A percentile compares a stretch with the other conserved stretches of the same genome.
These are phyloP conservation scores for Daphne laureola DNA, from an alignment of 441 rosid species.

Conservation along the genomic window DNA sequence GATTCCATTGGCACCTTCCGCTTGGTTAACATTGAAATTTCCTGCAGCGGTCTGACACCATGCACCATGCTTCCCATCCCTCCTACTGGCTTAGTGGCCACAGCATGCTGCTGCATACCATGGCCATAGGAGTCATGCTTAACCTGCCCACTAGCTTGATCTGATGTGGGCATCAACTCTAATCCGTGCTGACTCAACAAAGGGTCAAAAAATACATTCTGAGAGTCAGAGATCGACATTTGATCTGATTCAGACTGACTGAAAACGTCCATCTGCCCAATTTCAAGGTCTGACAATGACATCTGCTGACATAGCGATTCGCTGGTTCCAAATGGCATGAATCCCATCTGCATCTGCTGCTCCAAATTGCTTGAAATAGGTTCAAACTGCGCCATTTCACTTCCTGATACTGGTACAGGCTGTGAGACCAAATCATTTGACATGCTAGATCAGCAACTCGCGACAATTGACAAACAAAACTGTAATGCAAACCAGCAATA, in stretches of 20 bases:
- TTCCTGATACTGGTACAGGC: conserved; percentile 26
- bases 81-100: conserved; percentile 24
- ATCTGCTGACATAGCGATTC: conserved; percentile 23
- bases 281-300: conserved; percentile 17
- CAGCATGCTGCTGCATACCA: conserved; percentile 22
- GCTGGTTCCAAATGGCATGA: conserved; percentile 14
- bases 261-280: conserved; percentile 12
- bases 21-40: conserved; percentile 34
- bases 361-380: conserved; percentile 25
- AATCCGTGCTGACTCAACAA: conserved; percentile 14
- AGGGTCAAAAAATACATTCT: conserved; percentile 17
- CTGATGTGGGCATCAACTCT: conserved; percentile 22
- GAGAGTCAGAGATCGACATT: conserved; percentile 16
- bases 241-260: no score
- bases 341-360: conserved; percentile 31
- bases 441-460: conserved; percentile 28
- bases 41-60: conserved; percentile 33
- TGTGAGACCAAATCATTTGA: conserved; percentile 50
- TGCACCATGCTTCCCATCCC: conserved; percentile 22
- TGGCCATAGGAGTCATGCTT: conserved; percentile 24
- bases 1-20: conserved; percentile 53
- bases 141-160: conserved; percentile 23
- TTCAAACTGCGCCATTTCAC: conserved; percentile 39
- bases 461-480: conserved; percentile 15
- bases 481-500: conserved; percentile 16